Base-by-base conservation (phyloP, 225 moss, liverwort and hornwort genomes). In the Physcomitrellopsis africana region DNA sequence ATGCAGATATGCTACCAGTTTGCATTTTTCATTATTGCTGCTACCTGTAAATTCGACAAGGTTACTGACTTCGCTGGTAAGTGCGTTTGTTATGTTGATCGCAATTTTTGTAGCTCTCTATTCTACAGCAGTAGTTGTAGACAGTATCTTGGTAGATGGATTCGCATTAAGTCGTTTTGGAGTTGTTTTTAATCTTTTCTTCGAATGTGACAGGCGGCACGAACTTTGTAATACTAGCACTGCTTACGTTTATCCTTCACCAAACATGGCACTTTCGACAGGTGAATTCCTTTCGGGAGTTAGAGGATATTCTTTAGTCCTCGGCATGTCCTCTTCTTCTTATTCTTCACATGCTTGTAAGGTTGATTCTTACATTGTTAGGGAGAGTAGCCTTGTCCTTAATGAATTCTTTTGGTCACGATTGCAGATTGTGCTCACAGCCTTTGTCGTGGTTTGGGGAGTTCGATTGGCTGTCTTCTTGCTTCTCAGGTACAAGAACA, bases 1-100 rank as follows among this genome's bases (percentile, higher is more conserved):
- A 24, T 90, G 68, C 81, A 94, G 92, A 58, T 76, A 22, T 83
- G 81, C 29, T 92, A 89, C 51, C 99, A 99, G 67, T 88, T 92
- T 47, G 59, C 78, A 44, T 99, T 99, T 77, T 99, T 95, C 81
- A 22, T 91, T 57, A 73, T 95, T 42, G 90, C 95, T 69, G 90
- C 90, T 24, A 80, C 87, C n/a, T 90, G 89, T 44, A 90, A 88
- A 76, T 88, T 95, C 65, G 99, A 99, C 83, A 99, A 95, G 78
- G 90, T 95, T 52, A 99, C 99, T 23, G 95, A 95, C 64, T 99
- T 99, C 59, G 93, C 99, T 63, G 95, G 94, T 94, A 69, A 80
- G 90, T 73, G 54, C 32, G 18, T 60, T 61, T 61, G 52, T 46
- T 48, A 37, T 29, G 41, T 61, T 15, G 37, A 17, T 41, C 54